A percentile compares a stretch with the other conserved stretches of the same genome.
Evolutionary conservation across 345 rosid genomes (phyloP).

Genomic region (Lepidium didymum): DNA sequence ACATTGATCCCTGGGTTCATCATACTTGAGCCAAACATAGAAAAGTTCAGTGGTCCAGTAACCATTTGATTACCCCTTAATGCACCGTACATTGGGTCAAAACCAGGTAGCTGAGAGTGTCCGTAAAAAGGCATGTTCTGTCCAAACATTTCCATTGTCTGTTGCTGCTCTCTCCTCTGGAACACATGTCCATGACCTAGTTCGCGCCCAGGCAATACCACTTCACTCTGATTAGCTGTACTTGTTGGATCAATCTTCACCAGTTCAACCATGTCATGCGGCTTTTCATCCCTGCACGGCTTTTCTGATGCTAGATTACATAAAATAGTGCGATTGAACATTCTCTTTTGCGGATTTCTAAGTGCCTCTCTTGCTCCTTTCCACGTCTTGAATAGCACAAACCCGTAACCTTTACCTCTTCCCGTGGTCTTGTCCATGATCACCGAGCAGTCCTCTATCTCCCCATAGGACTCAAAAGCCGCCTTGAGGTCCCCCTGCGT

Average conservation of each 20-base stretch:
- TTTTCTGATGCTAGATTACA: slow-evolving; percentile 26
- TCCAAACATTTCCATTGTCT: not conserved
- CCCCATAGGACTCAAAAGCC: slow-evolving; percentile 24
- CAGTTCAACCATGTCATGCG: not conserved
- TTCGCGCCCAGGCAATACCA: not conserved
- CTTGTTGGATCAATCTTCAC: not conserved
- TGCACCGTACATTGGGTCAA: not conserved
- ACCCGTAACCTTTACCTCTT: slow-evolving; percentile 20
- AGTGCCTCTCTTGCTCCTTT: slow-evolving; percentile 18
- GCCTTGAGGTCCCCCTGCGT: slow-evolving; percentile 3
- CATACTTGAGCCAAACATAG: slow-evolving; percentile 2
- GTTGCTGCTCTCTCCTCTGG: not conserved
- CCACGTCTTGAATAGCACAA: slow-evolving; percentile 19
- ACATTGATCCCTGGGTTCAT: slow-evolving; percentile 1
- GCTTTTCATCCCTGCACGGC: not conserved
- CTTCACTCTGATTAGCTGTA: not conserved
- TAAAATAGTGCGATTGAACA: slow-evolving; percentile 6
- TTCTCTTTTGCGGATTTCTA: slow-evolving; percentile 24
- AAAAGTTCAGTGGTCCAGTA: not conserved
- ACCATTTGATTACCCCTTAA: not conserved
- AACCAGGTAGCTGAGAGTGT: not conserved
- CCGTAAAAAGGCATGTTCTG: slow-evolving; percentile 6
- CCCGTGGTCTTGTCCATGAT: slow-evolving; percentile 17
- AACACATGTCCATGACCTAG: not conserved
- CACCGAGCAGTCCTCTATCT: slow-evolving; percentile 26